Evolutionary conservation across 164 flowering plant genomes (phyloP).

Genomic region (Buxus sempervirens): DNA sequence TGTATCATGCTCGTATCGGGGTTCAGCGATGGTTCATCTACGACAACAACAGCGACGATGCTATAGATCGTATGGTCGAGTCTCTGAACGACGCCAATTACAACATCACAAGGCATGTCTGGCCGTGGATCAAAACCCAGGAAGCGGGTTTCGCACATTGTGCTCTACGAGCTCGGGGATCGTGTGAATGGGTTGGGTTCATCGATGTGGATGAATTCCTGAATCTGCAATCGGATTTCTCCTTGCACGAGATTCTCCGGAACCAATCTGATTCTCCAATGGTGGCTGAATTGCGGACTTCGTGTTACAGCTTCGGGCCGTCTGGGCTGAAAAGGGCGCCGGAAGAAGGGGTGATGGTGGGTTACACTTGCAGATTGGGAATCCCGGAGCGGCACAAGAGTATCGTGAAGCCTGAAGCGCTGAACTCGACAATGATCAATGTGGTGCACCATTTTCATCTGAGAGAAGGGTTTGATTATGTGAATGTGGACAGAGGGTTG

Average conservation of each 20-base stretch:
- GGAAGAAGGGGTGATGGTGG: constrained; percentile 54
- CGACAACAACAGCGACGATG: constrained; percentile 85
- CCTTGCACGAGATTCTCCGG: constrained; percentile 30
- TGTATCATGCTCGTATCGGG: constrained; percentile 67
- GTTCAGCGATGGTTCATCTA: constrained; percentile 78
- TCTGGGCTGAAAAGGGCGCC: constrained; percentile 56
- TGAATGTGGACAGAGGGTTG: constrained; percentile 28
- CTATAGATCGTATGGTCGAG: constrained; percentile 27
- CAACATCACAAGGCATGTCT: constrained; percentile 43
- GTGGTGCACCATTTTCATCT: constrained; percentile 87
- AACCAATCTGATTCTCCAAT: constrained; percentile 21
- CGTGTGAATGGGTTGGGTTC: constrained; percentile 80
- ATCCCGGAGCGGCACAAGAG: constrained; percentile 77
- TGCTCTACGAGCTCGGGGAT: constrained; percentile 47
- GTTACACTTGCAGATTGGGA: constrained; percentile 66
- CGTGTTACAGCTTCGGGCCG: constrained; percentile 79
- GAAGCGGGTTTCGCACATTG: constrained; percentile 92
- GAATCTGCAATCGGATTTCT: constrained; percentile 30
- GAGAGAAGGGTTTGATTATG: constrained; percentile 29
- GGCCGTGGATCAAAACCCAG: constrained; percentile 94
- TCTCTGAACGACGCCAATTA: constrained; percentile 18
- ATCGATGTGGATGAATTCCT: constrained; percentile 87
- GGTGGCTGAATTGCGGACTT: constrained; percentile 44
- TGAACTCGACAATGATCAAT: constrained; percentile 57
- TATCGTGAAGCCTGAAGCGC: constrained; percentile 62